phyloP scores from a whole-genome alignment of 2,329 filamentous ascomycete species.

The Aspergillus ibericus region DNA sequence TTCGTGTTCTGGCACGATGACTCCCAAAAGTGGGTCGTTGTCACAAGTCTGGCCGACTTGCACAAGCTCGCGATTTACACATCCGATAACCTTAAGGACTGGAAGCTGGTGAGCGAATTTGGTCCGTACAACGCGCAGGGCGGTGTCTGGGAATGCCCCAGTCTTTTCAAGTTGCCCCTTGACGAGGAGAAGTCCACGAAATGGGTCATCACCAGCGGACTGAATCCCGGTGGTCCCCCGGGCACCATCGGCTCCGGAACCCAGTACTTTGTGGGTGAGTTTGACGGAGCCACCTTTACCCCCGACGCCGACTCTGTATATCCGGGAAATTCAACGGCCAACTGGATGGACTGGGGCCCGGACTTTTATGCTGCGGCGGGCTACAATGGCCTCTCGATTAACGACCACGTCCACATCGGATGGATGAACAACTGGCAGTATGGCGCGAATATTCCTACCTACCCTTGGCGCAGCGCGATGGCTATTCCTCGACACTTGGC shows the following conservation, averaged over 20 bases:
- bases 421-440: conserved; percentile 39
- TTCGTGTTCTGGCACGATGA: conserved; percentile 50
- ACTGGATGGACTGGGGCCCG: conserved; percentile 33
- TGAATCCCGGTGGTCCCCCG: conserved; percentile 33
- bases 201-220: conserved; percentile 27
- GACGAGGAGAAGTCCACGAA: conserved; percentile 21
- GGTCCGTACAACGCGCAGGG: conserved; percentile 27
- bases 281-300: conserved; percentile 27
- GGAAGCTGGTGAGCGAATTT: conserved; percentile 27
- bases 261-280: conserved; percentile 32
- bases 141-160: conserved; percentile 34
- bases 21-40: conserved; percentile 24
- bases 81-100: conserved; percentile 29
- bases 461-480: conserved; percentile 31
- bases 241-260: conserved; percentile 29
- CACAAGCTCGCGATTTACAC: conserved; percentile 27
- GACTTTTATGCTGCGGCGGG: conserved; percentile 30
- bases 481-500: conserved; percentile 22
- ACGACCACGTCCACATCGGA: conserved; percentile 19
- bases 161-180: conserved; percentile 24
- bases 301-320: conserved; percentile 20
- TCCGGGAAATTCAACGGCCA: conserved; percentile 16
- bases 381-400: conserved; percentile 24
- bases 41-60: conserved; percentile 16
- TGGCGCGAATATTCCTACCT: conserved; percentile 21